phyloP scores from a whole-genome alignment of 345 rosid species.

The Toxicodendron radicans region DNA sequence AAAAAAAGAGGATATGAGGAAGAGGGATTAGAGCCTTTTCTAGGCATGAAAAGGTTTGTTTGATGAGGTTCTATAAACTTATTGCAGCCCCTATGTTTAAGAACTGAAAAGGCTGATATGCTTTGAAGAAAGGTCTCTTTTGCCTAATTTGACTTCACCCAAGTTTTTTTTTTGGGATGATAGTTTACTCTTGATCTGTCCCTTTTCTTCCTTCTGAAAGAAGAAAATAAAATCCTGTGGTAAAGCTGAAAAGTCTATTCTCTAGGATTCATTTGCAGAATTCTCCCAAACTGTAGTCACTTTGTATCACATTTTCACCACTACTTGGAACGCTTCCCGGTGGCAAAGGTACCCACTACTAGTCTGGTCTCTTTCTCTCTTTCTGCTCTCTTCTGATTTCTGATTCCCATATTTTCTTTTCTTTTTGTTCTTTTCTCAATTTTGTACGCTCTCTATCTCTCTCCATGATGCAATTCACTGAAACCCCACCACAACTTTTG shows the following conservation, averaged over 20 bases:
- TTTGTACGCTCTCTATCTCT: slow-evolving; percentile 1
- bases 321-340: slow-evolving; percentile 54
- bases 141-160: slow-evolving; percentile 35
- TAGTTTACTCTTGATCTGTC: slow-evolving; percentile 42
- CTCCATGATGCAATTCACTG: slow-evolving; percentile 64
- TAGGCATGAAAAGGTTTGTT: slow-evolving; percentile 28
- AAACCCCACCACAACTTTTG: slow-evolving; percentile 46
- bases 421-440: slow-evolving; percentile 4
- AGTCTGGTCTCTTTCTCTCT: slow-evolving; percentile 76
- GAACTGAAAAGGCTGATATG: slow-evolving; percentile 29
- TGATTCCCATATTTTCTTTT: slow-evolving; percentile 23
- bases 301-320: slow-evolving; percentile 17
- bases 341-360: slow-evolving; percentile 52
- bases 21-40: slow-evolving; percentile 30
- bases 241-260: slow-evolving; percentile 57
- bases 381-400: slow-evolving; percentile 35
- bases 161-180: slow-evolving; percentile 20
- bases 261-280: slow-evolving; percentile 43
- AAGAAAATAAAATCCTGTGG: slow-evolving; percentile 33
- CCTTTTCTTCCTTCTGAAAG: slow-evolving; percentile 28
- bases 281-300: slow-evolving; percentile 25
- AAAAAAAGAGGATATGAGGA: background rate
- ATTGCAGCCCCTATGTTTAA: slow-evolving; percentile 8
- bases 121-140: slow-evolving; percentile 23
- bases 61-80: slow-evolving; percentile 3